These are phyloP conservation scores for Elsinoe ampelina DNA, from an alignment of 2,329 filamentous ascomycete species.

Conservation along the genomic window DNA sequence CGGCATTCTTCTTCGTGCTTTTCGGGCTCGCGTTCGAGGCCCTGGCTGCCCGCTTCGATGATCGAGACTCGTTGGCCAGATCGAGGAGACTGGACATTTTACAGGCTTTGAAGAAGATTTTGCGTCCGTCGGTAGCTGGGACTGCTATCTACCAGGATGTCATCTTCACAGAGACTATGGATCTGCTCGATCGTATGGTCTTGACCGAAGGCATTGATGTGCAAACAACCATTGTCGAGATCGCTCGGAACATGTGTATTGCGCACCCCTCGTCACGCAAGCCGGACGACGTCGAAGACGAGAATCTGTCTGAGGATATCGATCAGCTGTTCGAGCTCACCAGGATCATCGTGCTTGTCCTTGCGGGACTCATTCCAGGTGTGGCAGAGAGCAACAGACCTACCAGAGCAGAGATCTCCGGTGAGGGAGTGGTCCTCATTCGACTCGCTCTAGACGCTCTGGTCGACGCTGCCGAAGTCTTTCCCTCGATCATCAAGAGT, in stretches of 20 bases:
- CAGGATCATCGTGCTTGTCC: constrained; percentile 85
- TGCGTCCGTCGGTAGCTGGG: constrained; percentile 87
- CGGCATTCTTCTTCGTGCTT: constrained; percentile 97
- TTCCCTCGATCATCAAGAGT: constrained; percentile 91
- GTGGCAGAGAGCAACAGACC: constrained; percentile 48
- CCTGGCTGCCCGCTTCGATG: constrained; percentile 59
- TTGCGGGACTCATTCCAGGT: constrained; percentile 80
- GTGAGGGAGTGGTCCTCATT: constrained; percentile 76
- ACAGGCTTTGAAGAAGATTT: constrained; percentile 83
- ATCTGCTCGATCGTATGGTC: constrained; percentile 82
- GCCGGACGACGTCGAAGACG: constrained; percentile 40
- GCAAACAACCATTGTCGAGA: constrained; percentile 87
- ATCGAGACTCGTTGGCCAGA: constrained; percentile 22
- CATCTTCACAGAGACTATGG: constrained; percentile 95
- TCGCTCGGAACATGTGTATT: constrained; percentile 80
- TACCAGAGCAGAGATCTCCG: constrained; percentile 56
- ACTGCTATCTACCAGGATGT: constrained; percentile 94
- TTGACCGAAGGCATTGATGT: constrained; percentile 84
- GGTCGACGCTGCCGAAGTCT: constrained; percentile 89
- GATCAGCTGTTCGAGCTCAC: constrained; percentile 97
- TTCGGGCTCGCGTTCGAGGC: constrained; percentile 97
- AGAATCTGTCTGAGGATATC: constrained; percentile 87
- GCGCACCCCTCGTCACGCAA: constrained; percentile 77
- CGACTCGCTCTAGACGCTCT: constrained; percentile 74
- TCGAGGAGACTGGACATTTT: constrained; percentile 62